These are phyloP conservation scores for Dactylellina haptotyla DNA, from an alignment of 2,329 filamentous ascomycete genomes.

Conservation along the genomic window DNA sequence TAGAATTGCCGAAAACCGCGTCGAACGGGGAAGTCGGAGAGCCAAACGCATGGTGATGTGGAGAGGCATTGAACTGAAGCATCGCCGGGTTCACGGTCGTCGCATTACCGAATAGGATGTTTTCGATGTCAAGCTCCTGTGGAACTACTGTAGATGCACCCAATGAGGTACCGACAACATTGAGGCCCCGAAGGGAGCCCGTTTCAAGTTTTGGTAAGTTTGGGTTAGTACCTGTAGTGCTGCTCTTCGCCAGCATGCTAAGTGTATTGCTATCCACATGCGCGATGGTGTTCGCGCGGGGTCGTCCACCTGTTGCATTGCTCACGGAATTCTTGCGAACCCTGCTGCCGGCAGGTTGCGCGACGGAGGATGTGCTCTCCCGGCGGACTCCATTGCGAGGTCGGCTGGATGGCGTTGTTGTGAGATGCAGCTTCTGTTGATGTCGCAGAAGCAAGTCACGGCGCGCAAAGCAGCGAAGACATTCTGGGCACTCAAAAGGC, in stretches of 20 bases:
- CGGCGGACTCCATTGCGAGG: constrained; percentile 79
- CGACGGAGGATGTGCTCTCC: constrained; percentile 82
- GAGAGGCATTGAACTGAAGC: constrained; percentile 84
- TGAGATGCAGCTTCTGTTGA: constrained; percentile 98
- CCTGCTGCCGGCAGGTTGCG: constrained; percentile 73
- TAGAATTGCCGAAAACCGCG: constrained; percentile 59
- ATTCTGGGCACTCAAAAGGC: constrained; percentile 96
- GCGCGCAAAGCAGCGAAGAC: constrained; percentile 90
- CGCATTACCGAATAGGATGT: constrained; percentile 73
- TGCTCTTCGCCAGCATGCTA: constrained; percentile 67
- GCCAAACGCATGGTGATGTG: constrained; percentile 64
- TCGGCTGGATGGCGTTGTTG: constrained; percentile 84
- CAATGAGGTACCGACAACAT: constrained; percentile 72
- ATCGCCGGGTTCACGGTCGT: constrained; percentile 75
- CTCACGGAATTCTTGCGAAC: constrained; percentile 94
- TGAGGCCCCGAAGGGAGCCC: constrained; percentile 67
- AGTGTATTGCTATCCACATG: constrained; percentile 83
- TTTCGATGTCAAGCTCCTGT: constrained; percentile 76
- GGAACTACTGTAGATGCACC: constrained; percentile 80
- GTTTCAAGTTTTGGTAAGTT: constrained; percentile 85
- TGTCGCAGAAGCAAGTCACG: constrained; percentile 91
- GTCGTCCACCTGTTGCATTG: constrained; percentile 69
- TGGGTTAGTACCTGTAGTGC: constrained; percentile 23
- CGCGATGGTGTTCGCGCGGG: constrained; percentile 93
- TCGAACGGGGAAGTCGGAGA: constrained; percentile 59